These are phyloP conservation scores for Magnusiomyces ingens DNA, from an alignment of 1,139 yeast species.

Conservation along the genomic window DNA sequence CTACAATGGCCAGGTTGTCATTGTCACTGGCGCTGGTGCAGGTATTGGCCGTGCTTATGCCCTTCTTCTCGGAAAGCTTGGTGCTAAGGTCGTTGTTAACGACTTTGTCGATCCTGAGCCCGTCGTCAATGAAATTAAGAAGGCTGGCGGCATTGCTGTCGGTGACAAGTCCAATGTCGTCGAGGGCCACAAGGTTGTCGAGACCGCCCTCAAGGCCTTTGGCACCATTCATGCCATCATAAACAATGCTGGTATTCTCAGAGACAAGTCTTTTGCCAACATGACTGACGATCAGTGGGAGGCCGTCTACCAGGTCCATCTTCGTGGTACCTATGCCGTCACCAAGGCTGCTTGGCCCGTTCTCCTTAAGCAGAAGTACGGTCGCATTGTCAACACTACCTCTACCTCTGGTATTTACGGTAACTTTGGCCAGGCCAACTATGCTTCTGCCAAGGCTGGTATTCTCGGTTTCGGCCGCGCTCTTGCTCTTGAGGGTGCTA, in stretches of 20 bases:
- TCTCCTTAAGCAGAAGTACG: constrained; percentile 68
- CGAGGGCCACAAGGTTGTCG: constrained; percentile 68
- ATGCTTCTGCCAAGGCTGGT: constrained; percentile 89
- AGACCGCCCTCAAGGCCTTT: constrained; percentile 68
- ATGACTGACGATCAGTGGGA: constrained; percentile 84
- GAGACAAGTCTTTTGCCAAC: constrained; percentile 84
- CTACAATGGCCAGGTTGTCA: constrained; percentile 76
- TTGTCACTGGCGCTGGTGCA: constrained; percentile 93
- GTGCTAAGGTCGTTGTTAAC: constrained; percentile 93
- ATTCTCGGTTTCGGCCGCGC: constrained; percentile 81
- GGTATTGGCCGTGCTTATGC: constrained; percentile 95
- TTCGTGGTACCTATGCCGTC: constrained; percentile 73
- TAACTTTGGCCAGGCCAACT: constrained; percentile 95
- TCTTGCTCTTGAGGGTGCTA: constrained; percentile 85
- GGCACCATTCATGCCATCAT: constrained; percentile 83
- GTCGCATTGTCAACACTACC: constrained; percentile 80
- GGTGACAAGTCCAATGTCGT: constrained; percentile 82
- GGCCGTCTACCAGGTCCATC: constrained; percentile 73
- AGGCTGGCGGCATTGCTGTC: constrained; percentile 75
- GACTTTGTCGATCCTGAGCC: constrained; percentile 67
- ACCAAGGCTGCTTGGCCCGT: constrained; percentile 92
- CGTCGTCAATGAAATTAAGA: constrained; percentile 72
- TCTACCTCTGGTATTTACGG: constrained; percentile 97
- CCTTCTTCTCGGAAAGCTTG: constrained; percentile 73
- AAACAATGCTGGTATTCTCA: constrained; percentile 90